phyloP scores from a whole-genome alignment of 1,284 basidiomycete species.

The Rhizoctonia solani region DNA sequence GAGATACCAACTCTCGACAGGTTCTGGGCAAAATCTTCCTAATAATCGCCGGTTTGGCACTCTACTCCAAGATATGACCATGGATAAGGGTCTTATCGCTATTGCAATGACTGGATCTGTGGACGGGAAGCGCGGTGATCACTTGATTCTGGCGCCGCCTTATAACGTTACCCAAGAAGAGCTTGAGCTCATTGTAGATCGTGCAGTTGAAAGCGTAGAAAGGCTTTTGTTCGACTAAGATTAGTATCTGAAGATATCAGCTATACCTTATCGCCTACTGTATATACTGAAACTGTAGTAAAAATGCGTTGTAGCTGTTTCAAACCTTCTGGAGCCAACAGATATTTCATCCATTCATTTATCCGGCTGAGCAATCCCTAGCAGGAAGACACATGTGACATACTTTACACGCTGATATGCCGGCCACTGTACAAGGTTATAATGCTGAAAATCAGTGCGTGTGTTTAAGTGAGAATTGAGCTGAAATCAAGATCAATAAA shows the following conservation, averaged over 20 bases:
- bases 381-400: too few relatives aligned
- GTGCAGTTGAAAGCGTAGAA: conserved; percentile 65
- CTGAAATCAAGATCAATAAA: too few relatives aligned
- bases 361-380: too few relatives aligned
- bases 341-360: too few relatives aligned
- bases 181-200: conserved; percentile 64
- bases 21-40: conserved; percentile 16
- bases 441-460: too few relatives aligned
- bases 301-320: too few relatives aligned
- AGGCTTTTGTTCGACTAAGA: conserved; percentile 44
- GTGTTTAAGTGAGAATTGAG: too few relatives aligned
- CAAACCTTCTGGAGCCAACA: too few relatives aligned
- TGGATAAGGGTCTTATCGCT: conserved; percentile 66
- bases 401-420: too few relatives aligned
- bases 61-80: conserved; percentile 39
- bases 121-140: conserved; percentile 71
- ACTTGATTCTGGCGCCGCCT: conserved; percentile 70
- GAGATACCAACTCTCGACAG: conserved; percentile 17
- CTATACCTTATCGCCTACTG: background rate
- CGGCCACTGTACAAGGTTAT: too few relatives aligned
- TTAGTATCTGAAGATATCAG: background rate
- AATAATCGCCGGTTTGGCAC: conserved; percentile 37
- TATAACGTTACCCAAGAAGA: conserved; percentile 72
- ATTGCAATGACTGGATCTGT: conserved; percentile 77
- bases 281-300: too few relatives aligned